Base-by-base conservation (phyloP, 345 rosid genomes). In the Boechera stricta region DNA sequence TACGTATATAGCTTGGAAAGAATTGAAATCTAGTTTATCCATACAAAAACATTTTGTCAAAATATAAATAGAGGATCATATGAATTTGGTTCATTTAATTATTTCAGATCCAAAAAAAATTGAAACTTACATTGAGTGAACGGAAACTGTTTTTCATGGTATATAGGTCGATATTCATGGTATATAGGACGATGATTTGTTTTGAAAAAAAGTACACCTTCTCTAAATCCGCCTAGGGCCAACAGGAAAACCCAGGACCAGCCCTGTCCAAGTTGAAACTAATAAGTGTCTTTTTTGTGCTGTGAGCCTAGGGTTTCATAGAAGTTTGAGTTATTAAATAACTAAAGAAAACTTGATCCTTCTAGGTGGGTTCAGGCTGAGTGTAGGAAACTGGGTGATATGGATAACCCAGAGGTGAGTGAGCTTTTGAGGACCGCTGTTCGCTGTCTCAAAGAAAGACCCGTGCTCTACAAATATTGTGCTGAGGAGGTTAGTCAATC, bases 321-420 rank as follows among this genome's bases (percentile, higher is more conserved):
- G 48, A 21, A 47, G 36, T 44, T 26, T 38, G 4, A 56, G 66
- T 16, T 68, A 67, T 59, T 3, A 26, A 26, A 32, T 78, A 67
- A 67, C 45, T 12, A 16, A 54, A 78, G 52, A 26, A 51, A 59
- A 16, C 48, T 77, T 58, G 55, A 74, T 75, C 78, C 78, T 75
- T 83, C 64, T 73, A 90, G 99, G 94, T 95, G 99, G 99, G 97
- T 95, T 78, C 98, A 95, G 86, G 92, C 93, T 31, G 96, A 95
- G 85, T 95, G 98, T 85, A 87, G 99, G 78, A 91, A 90, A 78
- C 78, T 93, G 79, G 98, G 99, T 67, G 98, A 95, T 82, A 83
- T 80, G 1, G 98, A 95, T 84, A 93, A 91, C 75, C 97, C 99
- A 56, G 99, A 92, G 87, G 96, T 93, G 56, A 76, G 85, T 62